Percentiles rank a stretch among this genome's conserved stretches.
phyloP scores from a whole-genome alignment of 2,329 filamentous ascomycete species.

The Huntiella omanensis region DNA sequence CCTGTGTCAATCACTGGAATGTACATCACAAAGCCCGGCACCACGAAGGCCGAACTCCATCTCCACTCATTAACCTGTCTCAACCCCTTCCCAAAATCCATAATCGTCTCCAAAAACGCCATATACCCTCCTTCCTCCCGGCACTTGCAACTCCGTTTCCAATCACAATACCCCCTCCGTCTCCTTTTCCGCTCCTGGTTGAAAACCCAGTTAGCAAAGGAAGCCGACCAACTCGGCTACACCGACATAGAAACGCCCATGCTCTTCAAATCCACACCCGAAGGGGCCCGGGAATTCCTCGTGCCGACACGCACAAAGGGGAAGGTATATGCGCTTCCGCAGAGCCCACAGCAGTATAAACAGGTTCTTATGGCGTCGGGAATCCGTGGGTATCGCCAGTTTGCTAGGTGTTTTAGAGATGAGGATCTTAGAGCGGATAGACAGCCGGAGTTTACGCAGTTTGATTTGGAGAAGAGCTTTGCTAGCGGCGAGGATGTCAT shows the following conservation, averaged over 20 bases:
- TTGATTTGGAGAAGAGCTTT: constrained; percentile 91
- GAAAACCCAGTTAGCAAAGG: constrained; percentile 30
- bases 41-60: constrained; percentile 13
- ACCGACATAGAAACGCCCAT: constrained; percentile 78
- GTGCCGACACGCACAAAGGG: constrained; percentile 67
- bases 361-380: constrained; percentile 92
- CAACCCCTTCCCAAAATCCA: constrained; percentile 54
- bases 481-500: constrained; percentile 54
- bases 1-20: constrained; percentile 31
- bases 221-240: constrained; percentile 40
- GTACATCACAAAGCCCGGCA: constrained; percentile 15
- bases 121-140: constrained; percentile 57
- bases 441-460: constrained; percentile 92
- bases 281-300: constrained; percentile 85
- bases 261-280: constrained; percentile 92
- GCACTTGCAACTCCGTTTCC: constrained; percentile 70
- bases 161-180: constrained; percentile 44
- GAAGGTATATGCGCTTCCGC: constrained; percentile 73
- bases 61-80: constrained; percentile 41
- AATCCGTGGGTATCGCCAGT: constrained; percentile 68
- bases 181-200: constrained; percentile 51
- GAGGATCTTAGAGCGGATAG: constrained; percentile 83
- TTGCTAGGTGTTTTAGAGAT: constrained; percentile 87
- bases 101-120: constrained; percentile 57
- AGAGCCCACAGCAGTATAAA: constrained; percentile 97